Percentiles rank a stretch among this genome's conserved stretches.
phyloP scores from a whole-genome alignment of 75 land plant genomes.

The Sequoia sempervirens region DNA sequence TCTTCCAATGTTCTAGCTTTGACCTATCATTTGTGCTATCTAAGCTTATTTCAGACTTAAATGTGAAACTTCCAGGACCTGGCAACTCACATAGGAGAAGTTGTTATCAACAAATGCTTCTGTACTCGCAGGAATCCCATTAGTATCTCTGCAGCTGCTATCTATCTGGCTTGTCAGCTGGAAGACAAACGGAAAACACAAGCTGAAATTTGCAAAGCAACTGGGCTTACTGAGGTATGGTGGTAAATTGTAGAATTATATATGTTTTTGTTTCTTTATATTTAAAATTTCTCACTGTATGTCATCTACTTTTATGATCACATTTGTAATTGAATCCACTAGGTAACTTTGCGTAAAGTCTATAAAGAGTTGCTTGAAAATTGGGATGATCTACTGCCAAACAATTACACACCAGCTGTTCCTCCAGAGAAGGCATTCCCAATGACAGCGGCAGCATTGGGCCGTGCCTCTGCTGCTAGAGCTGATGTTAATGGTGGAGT shows the following conservation, averaged over 20 bases:
- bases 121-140: conserved; percentile 87
- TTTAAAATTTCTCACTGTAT: neutral
- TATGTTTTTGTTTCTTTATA: neutral
- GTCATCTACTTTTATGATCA: neutral
- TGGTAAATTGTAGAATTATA: neutral
- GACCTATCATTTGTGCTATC: conserved; percentile 4
- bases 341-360: conserved; percentile 78
- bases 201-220: conserved; percentile 86
- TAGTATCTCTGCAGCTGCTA: conserved; percentile 91
- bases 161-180: conserved; percentile 76
- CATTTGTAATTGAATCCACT: neutral
- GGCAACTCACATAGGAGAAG: conserved; percentile 89
- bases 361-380: conserved; percentile 83
- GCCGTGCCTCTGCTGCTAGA: conserved; percentile 34
- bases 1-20: neutral
- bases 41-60: neutral
- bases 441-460: conserved; percentile 41
- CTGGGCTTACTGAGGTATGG: conserved; percentile 71
- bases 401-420: conserved; percentile 74
- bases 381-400: conserved; percentile 75
- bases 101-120: conserved; percentile 86
- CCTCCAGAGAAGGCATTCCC: conserved; percentile 88
- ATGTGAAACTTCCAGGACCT: conserved; percentile 43
- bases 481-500: conserved; percentile 25
- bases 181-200: conserved; percentile 90